Conservation (phyloP, 2,329 filamentous ascomycete genomes). For the Diplocarpon mali region DNA sequence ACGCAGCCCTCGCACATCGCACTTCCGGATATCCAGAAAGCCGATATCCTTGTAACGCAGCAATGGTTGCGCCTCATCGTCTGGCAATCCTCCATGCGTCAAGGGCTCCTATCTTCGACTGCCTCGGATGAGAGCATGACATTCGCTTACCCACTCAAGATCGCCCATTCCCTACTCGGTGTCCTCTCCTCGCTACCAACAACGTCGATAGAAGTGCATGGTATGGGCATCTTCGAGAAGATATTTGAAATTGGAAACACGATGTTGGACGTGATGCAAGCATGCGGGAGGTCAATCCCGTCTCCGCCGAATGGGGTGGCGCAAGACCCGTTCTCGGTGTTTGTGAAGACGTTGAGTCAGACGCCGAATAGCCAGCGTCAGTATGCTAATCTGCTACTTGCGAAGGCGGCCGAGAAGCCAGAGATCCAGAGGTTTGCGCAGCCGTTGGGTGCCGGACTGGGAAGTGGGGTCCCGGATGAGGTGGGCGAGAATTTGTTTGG, state of each 20-base stretch:
- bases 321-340: slow-evolving; percentile 34
- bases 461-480: not conserved
- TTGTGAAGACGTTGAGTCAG: slow-evolving; percentile 33
- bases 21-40: slow-evolving; percentile 52
- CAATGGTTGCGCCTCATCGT: slow-evolving; percentile 61
- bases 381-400: slow-evolving; percentile 33
- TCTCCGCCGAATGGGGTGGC: slow-evolving; percentile 22
- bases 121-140: slow-evolving; percentile 48
- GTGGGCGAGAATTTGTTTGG: not conserved
- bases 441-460: not conserved
- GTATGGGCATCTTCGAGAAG: slow-evolving; percentile 39
- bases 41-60: slow-evolving; percentile 58
- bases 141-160: slow-evolving; percentile 49
- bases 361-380: slow-evolving; percentile 34
- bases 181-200: slow-evolving; percentile 33
- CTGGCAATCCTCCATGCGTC: slow-evolving; percentile 61
- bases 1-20: slow-evolving; percentile 19
- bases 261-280: slow-evolving; percentile 35
- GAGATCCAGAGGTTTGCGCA: slow-evolving; percentile 22
- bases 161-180: slow-evolving; percentile 45
- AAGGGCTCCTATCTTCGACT: slow-evolving; percentile 50
- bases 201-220: slow-evolving; percentile 35
- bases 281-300: slow-evolving; percentile 18
- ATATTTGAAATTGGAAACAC: slow-evolving; percentile 37
- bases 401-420: slow-evolving; percentile 32